Base-by-base conservation (phyloP, 2,329 filamentous ascomycete species). In the Paecilomyces formosus region DNA sequence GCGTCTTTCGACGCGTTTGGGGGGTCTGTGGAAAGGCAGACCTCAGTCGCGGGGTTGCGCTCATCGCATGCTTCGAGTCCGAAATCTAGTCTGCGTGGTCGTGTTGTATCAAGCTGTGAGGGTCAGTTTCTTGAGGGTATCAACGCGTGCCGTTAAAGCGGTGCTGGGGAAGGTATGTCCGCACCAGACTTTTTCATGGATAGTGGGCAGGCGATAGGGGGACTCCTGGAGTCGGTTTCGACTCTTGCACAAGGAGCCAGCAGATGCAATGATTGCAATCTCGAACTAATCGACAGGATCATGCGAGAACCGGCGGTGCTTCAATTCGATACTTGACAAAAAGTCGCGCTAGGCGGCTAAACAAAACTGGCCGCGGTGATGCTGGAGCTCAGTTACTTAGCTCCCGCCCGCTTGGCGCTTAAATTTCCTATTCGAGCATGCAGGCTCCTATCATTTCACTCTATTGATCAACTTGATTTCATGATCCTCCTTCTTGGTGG, bases 11-110 rank as follows among this genome's bases (percentile, higher is more conserved):
- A 62, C 73, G 69, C 65, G 78, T 79, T 67, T 80, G 81, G 69
- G 89, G 90, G 66, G 89, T 92, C 70, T 85, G 81, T 72, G 90
- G 90, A 72, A 87, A 94, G 70, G 88, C 88, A 82, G 89, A 91
- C 79, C 88, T 85, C 79, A 91, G 81, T 79, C 87, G 88, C 77
- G 88, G 90, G 79, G 89, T 94, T 75, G 81, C 83, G 84, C 85
- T 90, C 90, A 93, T 93, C 77, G 85, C 85, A 88, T 88, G 72
- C 74, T 78, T 74, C 69, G 39, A 45, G 39, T 45, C 18, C 39
- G 8, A n/a, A 5, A 7, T 45, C 39, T 18, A 45, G 39, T 45
- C 13, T 45, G 39, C n/a, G 39, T 21, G 39, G 15, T 7, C 9
- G 18, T 45, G 39, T 21, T 45, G 18, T 45, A 45, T 45, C 18